Conservation (phyloP, 768 basidiomycete genomes). For the Boletales sp. region DNA sequence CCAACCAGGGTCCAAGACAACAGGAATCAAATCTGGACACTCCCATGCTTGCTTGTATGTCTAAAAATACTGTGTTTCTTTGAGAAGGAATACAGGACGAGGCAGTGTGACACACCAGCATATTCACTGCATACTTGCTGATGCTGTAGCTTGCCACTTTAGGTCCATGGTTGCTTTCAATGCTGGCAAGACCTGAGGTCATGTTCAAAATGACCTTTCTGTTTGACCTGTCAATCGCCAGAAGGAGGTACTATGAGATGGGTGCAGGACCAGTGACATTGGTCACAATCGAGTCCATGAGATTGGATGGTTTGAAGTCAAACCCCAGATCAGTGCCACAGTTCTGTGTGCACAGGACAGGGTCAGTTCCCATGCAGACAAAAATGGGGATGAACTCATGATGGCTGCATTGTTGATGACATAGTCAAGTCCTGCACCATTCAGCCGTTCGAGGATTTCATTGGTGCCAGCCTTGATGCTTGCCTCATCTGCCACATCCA, state of each 20-base stretch:
- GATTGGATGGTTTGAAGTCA: conserved; percentile 14
- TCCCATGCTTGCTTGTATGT: conserved; percentile 15
- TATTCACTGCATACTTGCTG: conserved; percentile 11
- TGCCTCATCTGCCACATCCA: conserved; percentile 28
- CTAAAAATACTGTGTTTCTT: neutral
- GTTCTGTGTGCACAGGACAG: conserved; percentile 13
- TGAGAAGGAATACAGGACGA: too few relatives aligned
- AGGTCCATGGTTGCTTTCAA: conserved; percentile 9
- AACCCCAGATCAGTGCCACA: conserved; percentile 23
- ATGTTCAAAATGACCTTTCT: conserved; percentile 36
- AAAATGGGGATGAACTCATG: conserved; percentile 20
- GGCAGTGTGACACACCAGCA: conserved; percentile 5
- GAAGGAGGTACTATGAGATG: conserved; percentile 31
- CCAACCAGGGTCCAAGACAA: conserved; percentile 94
- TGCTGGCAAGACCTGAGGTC: conserved; percentile 32
- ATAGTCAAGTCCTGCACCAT: conserved; percentile 31
- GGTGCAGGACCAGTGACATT: conserved; percentile 33
- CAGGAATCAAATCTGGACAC: conserved; percentile 31
- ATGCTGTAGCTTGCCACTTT: conserved; percentile 7
- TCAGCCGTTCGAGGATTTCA: conserved; percentile 24
- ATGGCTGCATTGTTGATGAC: conserved; percentile 39
- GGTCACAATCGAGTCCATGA: conserved; percentile 18
- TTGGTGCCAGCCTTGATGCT: conserved; percentile 25
- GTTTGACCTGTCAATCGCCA: conserved; percentile 30
- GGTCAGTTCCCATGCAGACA: neutral